A percentile compares a stretch with the other conserved stretches of the same genome.
Conservation (phyloP, 345 rosid genomes). For the Jatropha curcas region DNA sequence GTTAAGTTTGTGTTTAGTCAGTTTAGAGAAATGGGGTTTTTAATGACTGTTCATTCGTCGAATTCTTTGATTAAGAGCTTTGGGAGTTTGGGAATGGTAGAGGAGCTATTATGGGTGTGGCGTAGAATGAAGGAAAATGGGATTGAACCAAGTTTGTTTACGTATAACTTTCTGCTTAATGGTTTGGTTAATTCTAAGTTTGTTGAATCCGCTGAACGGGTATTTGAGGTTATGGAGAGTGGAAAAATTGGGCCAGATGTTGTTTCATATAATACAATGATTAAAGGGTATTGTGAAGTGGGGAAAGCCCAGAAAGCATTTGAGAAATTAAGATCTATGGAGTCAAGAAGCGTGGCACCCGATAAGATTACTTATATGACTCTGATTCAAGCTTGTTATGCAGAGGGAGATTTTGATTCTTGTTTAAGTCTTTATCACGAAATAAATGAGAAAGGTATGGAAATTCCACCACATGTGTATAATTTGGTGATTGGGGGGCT, state of each 20-base stretch:
- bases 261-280: slow-evolving; percentile 78
- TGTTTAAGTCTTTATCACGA: slow-evolving; percentile 77
- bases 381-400: slow-evolving; percentile 76
- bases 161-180: slow-evolving; percentile 69
- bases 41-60: slow-evolving; percentile 50
- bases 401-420: slow-evolving; percentile 60
- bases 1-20: slow-evolving; percentile 49
- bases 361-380: slow-evolving; percentile 90
- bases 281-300: slow-evolving; percentile 76
- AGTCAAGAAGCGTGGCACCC: slow-evolving; percentile 52
- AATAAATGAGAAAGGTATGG: slow-evolving; percentile 74
- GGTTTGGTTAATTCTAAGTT: slow-evolving; percentile 73
- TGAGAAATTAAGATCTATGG: slow-evolving; percentile 68
- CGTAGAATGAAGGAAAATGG: slow-evolving; percentile 81
- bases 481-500: slow-evolving; percentile 84
- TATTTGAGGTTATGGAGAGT: slow-evolving; percentile 75
- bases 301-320: slow-evolving; percentile 68
- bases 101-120: slow-evolving; percentile 92
- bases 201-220: slow-evolving; percentile 69
- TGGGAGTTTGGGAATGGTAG: slow-evolving; percentile 88
- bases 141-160: slow-evolving; percentile 73
- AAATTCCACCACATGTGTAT: slow-evolving; percentile 73
- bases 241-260: slow-evolving; percentile 66
- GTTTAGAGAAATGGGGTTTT: slow-evolving; percentile 44
- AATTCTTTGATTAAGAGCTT: slow-evolving; percentile 77